Conservation (phyloP, 1,284 basidiomycete genomes). For the Abortiporus biennis region DNA sequence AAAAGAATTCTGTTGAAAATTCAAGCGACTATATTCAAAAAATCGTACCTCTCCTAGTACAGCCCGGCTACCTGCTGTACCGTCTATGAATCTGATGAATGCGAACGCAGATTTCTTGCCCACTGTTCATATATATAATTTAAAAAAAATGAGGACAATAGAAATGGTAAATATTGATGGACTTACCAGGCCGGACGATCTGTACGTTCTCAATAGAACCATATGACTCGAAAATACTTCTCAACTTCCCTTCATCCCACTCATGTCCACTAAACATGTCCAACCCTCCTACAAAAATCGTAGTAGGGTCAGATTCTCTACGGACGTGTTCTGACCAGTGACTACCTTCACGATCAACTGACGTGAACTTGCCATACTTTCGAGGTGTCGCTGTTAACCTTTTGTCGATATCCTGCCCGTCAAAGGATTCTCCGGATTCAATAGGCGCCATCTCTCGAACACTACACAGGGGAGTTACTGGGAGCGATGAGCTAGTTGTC, state of each 20-base stretch:
- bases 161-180: not conserved
- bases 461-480: conserved; percentile 18
- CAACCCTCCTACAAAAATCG: conserved; percentile 71
- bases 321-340: conserved; percentile 21
- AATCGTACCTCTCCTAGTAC: conserved; percentile 52
- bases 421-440: not conserved
- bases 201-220: conserved; percentile 59
- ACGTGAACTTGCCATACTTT: not conserved
- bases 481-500: conserved; percentile 25
- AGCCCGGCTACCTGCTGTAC: conserved; percentile 53
- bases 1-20: too few relatives aligned
- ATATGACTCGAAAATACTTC: conserved; percentile 51
- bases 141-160: conserved; percentile 9
- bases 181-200: conserved; percentile 55
- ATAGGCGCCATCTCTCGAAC: not conserved
- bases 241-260: conserved; percentile 63
- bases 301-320: conserved; percentile 50
- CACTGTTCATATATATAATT: too few relatives aligned
- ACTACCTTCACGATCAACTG: not conserved
- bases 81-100: conserved; percentile 63
- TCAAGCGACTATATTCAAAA: conserved; percentile 1
- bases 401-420: conserved; percentile 17
- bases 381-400: conserved; percentile 1
- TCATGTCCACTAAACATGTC: conserved; percentile 53
- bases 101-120: conserved; percentile 64